These are phyloP conservation scores for Elsinoe batatas DNA, from an alignment of 2,329 filamentous ascomycete genomes.

Conservation along the genomic window DNA sequence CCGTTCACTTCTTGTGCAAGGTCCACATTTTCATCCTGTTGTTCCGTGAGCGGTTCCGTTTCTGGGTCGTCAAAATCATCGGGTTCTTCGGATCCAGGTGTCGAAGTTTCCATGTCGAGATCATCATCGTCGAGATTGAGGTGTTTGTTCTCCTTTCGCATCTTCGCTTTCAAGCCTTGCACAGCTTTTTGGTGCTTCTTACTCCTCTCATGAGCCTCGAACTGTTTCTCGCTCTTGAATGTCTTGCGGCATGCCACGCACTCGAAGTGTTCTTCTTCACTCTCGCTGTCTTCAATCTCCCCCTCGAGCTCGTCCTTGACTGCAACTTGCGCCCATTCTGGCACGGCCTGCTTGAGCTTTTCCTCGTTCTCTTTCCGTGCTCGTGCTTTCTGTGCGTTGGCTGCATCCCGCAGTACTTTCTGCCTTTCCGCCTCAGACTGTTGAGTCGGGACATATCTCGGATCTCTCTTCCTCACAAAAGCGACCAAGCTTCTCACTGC, in stretches of 20 bases:
- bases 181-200: slow-evolving; percentile 91
- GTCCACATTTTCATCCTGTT: no score
- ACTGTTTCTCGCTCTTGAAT: slow-evolving; percentile 88
- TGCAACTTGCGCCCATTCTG: slow-evolving; percentile 63
- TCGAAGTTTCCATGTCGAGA: slow-evolving; percentile 25
- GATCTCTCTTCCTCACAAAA: slow-evolving; percentile 86
- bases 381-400: slow-evolving; percentile 73
- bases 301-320: slow-evolving; percentile 44
- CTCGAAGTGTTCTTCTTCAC: slow-evolving; percentile 46
- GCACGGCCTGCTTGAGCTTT: slow-evolving; percentile 56
- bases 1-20: slow-evolving; percentile 17
- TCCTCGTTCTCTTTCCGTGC: slow-evolving; percentile 73
- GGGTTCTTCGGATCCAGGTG: slow-evolving; percentile 25
- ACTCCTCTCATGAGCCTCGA: slow-evolving; percentile 84
- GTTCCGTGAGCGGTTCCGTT: slow-evolving; percentile 1
- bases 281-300: slow-evolving; percentile 40
- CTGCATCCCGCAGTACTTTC: slow-evolving; percentile 63
- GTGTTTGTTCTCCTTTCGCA: slow-evolving; percentile 67
- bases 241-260: slow-evolving; percentile 55
- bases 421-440: slow-evolving; percentile 75
- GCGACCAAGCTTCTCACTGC: slow-evolving; percentile 75
- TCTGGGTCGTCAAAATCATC: slow-evolving; percentile 26
- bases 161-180: slow-evolving; percentile 67
- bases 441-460: slow-evolving; percentile 66
- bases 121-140: slow-evolving; percentile 38